Evolutionary conservation across 805 yeast genomes (phyloP).

Genomic region (Candida maltosa): DNA sequence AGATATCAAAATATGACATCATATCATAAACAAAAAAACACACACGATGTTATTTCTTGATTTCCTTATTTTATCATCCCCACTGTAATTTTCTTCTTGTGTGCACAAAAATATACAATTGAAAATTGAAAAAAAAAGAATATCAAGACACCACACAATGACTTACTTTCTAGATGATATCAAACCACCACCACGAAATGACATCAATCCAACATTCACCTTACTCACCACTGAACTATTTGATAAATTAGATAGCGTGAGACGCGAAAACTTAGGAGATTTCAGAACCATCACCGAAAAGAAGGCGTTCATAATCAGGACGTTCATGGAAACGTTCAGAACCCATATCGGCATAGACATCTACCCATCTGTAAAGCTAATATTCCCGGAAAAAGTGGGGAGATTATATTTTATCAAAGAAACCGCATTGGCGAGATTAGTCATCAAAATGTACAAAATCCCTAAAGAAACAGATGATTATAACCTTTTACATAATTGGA

Average conservation of each 20-base stretch:
- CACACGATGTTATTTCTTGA: too few relatives aligned
- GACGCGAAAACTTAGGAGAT: constrained; percentile 20
- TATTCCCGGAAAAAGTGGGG: constrained; percentile 61
- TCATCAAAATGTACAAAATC: constrained; percentile 50
- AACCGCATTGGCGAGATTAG: constrained; percentile 47
- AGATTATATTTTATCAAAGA: constrained; percentile 66
- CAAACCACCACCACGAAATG: constrained; percentile 27
- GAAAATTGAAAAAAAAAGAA: too few relatives aligned
- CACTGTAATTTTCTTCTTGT: too few relatives aligned
- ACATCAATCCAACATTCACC: constrained; percentile 37
- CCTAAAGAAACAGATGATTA: constrained; percentile 64
- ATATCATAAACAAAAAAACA: too few relatives aligned
- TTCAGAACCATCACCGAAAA: constrained; percentile 21
- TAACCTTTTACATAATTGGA: constrained; percentile 33
- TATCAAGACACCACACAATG: constrained; percentile 1
- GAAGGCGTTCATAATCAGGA: constrained; percentile 22
- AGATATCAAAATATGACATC: too few relatives aligned
- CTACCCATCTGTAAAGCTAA: constrained; percentile 61
- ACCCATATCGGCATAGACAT: constrained; percentile 47
- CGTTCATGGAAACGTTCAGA: constrained; percentile 28
- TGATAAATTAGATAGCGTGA: constrained; percentile 34
- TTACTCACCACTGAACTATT: constrained; percentile 41
- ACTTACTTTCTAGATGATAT: constrained; percentile 14
- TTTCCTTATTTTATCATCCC: too few relatives aligned
- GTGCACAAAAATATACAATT: too few relatives aligned